Conservation (phyloP, 352 stramenopile genomes). For the Blastocystis sp. region DNA sequence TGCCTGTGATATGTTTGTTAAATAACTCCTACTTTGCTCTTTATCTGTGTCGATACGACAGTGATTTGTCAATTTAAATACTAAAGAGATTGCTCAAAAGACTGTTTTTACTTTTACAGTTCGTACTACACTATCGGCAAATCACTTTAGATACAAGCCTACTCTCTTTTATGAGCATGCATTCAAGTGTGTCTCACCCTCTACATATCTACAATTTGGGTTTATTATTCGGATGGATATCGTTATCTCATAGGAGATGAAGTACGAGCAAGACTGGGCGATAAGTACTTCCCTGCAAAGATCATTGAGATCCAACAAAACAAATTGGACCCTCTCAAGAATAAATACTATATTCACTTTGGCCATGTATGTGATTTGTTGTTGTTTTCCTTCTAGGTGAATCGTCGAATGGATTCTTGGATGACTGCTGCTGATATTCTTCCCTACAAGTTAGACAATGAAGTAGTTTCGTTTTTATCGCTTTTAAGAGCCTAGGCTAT, state of each 20-base stretch:
- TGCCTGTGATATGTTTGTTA: background rate
- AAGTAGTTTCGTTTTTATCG: background rate
- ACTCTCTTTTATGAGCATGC: background rate
- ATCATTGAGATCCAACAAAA: constrained; percentile 51
- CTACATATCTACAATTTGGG: constrained; percentile 42
- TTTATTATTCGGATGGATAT: background rate
- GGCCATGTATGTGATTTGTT: background rate
- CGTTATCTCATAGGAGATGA: constrained; percentile 49
- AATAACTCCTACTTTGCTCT: background rate
- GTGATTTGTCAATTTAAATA: too few species aligned
- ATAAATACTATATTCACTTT: constrained; percentile 52
- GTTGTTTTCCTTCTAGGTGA: constrained; percentile 69
- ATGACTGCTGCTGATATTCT: constrained; percentile 77
- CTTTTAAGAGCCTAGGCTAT: background rate
- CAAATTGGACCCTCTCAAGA: constrained; percentile 55
- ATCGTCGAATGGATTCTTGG: constrained; percentile 80
- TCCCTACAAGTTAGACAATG: constrained; percentile 72
- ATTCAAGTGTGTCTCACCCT: background rate
- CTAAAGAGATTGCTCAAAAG: too few species aligned
- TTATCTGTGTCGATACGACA: too few species aligned
- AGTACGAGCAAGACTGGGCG: constrained; percentile 2
- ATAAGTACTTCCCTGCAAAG: constrained; percentile 62
- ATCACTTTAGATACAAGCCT: too few species aligned
- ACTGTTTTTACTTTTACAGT: too few species aligned
- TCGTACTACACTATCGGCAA: too few species aligned